phyloP scores from a whole-genome alignment of 306 rosid genomes.

The Pyrus pyrifolia region DNA sequence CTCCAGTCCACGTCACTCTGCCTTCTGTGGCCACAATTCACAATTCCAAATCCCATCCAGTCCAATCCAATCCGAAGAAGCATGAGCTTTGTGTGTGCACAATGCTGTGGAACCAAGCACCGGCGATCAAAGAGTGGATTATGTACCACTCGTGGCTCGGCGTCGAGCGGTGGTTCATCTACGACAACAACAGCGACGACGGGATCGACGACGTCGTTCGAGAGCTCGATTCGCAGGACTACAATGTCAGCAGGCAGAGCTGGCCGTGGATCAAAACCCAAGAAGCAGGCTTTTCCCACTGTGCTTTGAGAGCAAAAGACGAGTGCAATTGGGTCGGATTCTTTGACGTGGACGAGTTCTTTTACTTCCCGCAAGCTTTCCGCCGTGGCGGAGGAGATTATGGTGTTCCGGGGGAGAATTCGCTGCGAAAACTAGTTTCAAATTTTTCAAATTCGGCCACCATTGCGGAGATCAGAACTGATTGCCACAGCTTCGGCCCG shows the following conservation, averaged over 20 bases:
- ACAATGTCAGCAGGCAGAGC: conserved; percentile 52
- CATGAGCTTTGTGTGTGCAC: conserved; percentile 82
- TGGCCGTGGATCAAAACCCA: conserved; percentile 99
- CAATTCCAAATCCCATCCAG: background rate
- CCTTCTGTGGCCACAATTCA: conserved; percentile 63
- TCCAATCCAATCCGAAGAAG: conserved; percentile 22
- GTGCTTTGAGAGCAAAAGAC: conserved; percentile 71
- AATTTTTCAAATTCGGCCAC: conserved; percentile 40
- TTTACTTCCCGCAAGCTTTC: conserved; percentile 54
- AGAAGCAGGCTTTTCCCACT: conserved; percentile 95
- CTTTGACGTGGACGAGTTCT: conserved; percentile 93
- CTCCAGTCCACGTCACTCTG: conserved; percentile 25
- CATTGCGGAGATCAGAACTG: conserved; percentile 71
- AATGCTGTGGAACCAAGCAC: conserved; percentile 94
- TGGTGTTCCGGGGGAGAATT: conserved; percentile 49
- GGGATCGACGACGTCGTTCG: conserved; percentile 45
- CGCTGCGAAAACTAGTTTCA: conserved; percentile 42
- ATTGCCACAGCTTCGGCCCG: conserved; percentile 89
- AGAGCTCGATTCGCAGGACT: conserved; percentile 51
- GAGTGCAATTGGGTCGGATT: conserved; percentile 94
- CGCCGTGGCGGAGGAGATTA: conserved; percentile 9
- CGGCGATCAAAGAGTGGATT: conserved; percentile 75
- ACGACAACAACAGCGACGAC: conserved; percentile 92
- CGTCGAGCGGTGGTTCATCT: conserved; percentile 87
- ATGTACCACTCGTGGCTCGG: conserved; percentile 94